Evolutionary conservation across 2,329 filamentous ascomycete species (phyloP), one percentile per base, ranked within the genome.

Genomic region (Alternaria hordeiaustralica): DNA sequence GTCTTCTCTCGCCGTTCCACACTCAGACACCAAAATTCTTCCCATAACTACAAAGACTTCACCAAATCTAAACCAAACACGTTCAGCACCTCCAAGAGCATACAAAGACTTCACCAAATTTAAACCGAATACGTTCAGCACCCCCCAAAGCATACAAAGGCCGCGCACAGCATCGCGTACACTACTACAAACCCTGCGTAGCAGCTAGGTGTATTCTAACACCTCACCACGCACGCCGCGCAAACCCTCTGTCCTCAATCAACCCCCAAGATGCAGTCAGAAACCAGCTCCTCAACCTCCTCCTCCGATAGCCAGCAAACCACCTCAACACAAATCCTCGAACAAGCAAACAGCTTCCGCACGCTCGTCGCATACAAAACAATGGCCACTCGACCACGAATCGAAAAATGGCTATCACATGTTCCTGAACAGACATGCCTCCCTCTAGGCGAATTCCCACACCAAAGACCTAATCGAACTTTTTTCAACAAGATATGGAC

Each of bases 141-240:
- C 33, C 15, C 5, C 33, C 33, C n/a, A 9, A 1, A 36, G 33
- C 33, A 36, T n/a, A 36, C 33, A 36, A n/a, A 36, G 13, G 15
- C 15, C 4, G 33, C 33, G 0, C 33, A 36, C 0, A 9, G 0
- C 33, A 36, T 5, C 15, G 1, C 33, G 3, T n/a, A 36, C 33
- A n/a, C 15, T 36, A 36, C 15, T 36, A 36, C 33, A 36, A 36
- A 36, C 33, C 13, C 4, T 36, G 1, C 7, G 33, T 36, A 36
- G 15, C 8, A 0, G 8, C 33, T 2, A n/a, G 4, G 2, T 1
- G 0, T 10, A 36, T 36, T 0, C 0, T 7, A 36, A n/a, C 33
- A 36, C 15, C 33, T 5, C 33, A 36, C 33, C 33, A n/a, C 33
- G 1, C 33, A 36, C 33, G 15, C 33, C 15, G 15, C 33, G 15